Evolutionary conservation across 1,284 basidiomycete genomes (phyloP).

Genomic region (Xerocomus minutiporus): DNA sequence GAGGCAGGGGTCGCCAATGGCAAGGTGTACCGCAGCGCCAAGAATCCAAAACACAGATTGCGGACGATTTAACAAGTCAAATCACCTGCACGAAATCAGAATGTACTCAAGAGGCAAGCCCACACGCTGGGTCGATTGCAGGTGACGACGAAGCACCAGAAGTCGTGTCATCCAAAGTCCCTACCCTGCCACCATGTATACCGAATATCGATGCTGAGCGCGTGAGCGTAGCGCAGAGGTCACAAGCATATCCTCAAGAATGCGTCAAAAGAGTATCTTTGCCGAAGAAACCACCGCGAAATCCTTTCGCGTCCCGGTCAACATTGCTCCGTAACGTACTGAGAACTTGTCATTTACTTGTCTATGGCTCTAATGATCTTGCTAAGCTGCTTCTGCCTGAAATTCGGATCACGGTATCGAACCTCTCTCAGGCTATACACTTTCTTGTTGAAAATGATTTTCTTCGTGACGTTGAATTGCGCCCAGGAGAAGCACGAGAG

Average conservation of each 20-base stretch:
- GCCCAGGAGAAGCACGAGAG: conserved; percentile 73
- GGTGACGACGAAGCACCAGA: conserved; percentile 53
- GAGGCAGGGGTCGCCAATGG: conserved; percentile 30
- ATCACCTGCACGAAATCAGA: not conserved
- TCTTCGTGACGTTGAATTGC: conserved; percentile 76
- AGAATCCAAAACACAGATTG: conserved; percentile 8
- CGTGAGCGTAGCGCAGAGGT: not conserved
- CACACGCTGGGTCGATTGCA: conserved; percentile 9
- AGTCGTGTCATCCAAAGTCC: conserved; percentile 54
- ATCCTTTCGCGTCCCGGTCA: conserved; percentile 65
- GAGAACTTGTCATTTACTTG: not conserved
- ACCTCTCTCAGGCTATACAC: conserved; percentile 88
- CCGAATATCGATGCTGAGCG: conserved; percentile 1
- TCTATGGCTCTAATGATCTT: conserved; percentile 14
- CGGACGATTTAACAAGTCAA: not conserved
- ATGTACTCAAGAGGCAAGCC: conserved; percentile 3
- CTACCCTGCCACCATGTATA: conserved; percentile 8
- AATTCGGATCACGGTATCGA: conserved; percentile 86
- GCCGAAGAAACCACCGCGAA: conserved; percentile 52
- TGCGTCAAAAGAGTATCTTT: conserved; percentile 36
- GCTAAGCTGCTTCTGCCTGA: conserved; percentile 79
- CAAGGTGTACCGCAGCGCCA: conserved; percentile 33
- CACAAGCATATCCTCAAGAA: conserved; percentile 4
- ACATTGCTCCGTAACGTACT: conserved; percentile 71
- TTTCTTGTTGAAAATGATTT: conserved; percentile 94